Evolutionary conservation across 148 eudicot species (phyloP).

Genomic region (Diospyros kaki): DNA sequence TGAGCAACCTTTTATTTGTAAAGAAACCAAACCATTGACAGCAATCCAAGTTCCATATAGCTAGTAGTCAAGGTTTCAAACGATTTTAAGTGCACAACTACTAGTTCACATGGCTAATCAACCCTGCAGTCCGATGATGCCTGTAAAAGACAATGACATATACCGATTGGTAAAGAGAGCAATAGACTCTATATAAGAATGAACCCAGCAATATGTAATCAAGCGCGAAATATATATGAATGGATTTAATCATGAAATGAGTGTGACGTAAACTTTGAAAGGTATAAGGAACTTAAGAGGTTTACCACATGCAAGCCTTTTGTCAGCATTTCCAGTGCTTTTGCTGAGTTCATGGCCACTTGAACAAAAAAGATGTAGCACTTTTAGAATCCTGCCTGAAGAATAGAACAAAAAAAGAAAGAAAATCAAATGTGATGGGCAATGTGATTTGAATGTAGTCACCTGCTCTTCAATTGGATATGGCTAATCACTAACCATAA

Average conservation of each 20-base stretch:
- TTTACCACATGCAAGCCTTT: slow-evolving; percentile 74
- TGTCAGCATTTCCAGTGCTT: too few species aligned
- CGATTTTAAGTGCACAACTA: background rate
- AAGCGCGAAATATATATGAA: background rate
- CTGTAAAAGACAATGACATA: slow-evolving; percentile 17
- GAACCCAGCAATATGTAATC: too few species aligned
- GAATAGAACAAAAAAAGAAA: background rate
- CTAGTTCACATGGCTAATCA: slow-evolving; percentile 1
- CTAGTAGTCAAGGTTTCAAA: too few species aligned
- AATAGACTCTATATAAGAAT: background rate
- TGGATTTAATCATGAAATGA: background rate
- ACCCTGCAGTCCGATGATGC: slow-evolving; percentile 65
- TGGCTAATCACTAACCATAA: too few species aligned
- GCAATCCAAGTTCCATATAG: too few species aligned
- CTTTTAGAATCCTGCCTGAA: background rate
- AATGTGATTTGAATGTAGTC: too few species aligned
- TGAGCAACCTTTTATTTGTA: background rate
- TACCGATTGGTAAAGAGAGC: background rate
- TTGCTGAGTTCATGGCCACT: slow-evolving; percentile 41
- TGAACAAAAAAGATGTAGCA: slow-evolving; percentile 8
- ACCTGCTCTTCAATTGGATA: too few species aligned
- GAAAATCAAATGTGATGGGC: background rate
- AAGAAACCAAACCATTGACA: too few species aligned
- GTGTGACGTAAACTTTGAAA: background rate
- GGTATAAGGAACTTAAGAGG: background rate